Evolutionary conservation across 1,139 yeast genomes (phyloP).

Genomic region (Suhomyces choctaworum): DNA sequence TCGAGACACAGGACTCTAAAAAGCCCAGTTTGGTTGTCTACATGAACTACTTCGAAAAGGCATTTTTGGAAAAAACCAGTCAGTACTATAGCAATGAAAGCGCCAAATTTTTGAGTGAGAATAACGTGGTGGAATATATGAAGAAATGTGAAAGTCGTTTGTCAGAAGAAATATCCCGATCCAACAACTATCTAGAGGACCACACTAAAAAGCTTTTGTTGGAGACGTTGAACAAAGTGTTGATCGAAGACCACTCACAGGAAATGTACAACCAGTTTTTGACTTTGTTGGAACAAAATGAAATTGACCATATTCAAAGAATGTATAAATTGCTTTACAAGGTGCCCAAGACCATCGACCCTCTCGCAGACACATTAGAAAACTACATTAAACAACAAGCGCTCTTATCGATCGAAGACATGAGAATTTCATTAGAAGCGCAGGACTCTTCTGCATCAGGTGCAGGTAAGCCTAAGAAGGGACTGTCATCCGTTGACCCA

Average conservation of each 20-base stretch:
- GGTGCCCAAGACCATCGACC: slow-evolving; percentile 72
- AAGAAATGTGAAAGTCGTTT: slow-evolving; percentile 80
- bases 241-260: slow-evolving; percentile 77
- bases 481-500: slow-evolving; percentile 56
- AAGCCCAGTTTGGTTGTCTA: slow-evolving; percentile 83
- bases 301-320: slow-evolving; percentile 73
- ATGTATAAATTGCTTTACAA: slow-evolving; percentile 76
- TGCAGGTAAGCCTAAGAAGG: slow-evolving; percentile 21
- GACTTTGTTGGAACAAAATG: slow-evolving; percentile 69
- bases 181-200: slow-evolving; percentile 80
- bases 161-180: slow-evolving; percentile 76
- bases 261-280: slow-evolving; percentile 78
- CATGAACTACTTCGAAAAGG: slow-evolving; percentile 73
- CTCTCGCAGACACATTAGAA: slow-evolving; percentile 74
- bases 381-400: slow-evolving; percentile 76
- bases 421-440: slow-evolving; percentile 47
- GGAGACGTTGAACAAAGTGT: slow-evolving; percentile 70
- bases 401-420: slow-evolving; percentile 61
- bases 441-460: slow-evolving; percentile 15
- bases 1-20: slow-evolving; percentile 78
- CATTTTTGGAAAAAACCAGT: slow-evolving; percentile 72
- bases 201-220: slow-evolving; percentile 79
- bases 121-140: slow-evolving; percentile 90
- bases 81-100: slow-evolving; percentile 76
- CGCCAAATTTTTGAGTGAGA: slow-evolving; percentile 59